Percentiles rank a stretch among this genome's conserved stretches.
Conservation (phyloP, 169 alveolate species). For the Plasmodium coatneyi region DNA sequence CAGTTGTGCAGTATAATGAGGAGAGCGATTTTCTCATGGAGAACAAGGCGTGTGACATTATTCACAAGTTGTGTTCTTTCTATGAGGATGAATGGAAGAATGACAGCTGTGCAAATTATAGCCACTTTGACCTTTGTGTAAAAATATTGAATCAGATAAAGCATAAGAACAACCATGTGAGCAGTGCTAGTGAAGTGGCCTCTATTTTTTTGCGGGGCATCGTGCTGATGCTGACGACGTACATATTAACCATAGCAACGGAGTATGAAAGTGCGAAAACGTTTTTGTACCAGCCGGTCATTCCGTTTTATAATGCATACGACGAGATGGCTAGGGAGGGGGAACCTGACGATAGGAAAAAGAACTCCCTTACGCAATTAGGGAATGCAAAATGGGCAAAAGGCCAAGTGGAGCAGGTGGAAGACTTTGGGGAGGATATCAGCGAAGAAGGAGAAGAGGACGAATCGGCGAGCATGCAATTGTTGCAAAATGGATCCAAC, state of each 20-base stretch:
- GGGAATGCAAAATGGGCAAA: not conserved
- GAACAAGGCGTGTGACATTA: slow-evolving; percentile 43
- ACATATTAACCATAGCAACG: slow-evolving; percentile 58
- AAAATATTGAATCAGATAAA: slow-evolving; percentile 58
- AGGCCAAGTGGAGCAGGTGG: slow-evolving; percentile 1
- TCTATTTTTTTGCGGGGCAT: slow-evolving; percentile 68
- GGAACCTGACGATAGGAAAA: slow-evolving; percentile 12
- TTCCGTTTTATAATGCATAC: slow-evolving; percentile 63
- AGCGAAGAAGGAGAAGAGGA: not conserved
- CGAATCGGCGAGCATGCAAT: not conserved
- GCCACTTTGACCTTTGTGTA: slow-evolving; percentile 23
- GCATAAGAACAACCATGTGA: slow-evolving; percentile 52
- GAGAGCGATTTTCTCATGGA: slow-evolving; percentile 34
- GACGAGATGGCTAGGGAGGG: slow-evolving; percentile 26
- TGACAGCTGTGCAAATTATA: not conserved
- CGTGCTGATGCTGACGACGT: slow-evolving; percentile 73
- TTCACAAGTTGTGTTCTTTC: slow-evolving; percentile 54
- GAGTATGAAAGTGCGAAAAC: slow-evolving; percentile 58
- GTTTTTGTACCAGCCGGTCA: slow-evolving; percentile 71
- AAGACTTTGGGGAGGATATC: not conserved
- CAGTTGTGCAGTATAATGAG: slow-evolving; percentile 32
- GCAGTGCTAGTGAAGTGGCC: slow-evolving; percentile 75
- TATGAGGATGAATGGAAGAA: slow-evolving; percentile 38
- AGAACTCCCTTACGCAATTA: not conserved
- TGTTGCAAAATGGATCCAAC: not conserved